Base-by-base conservation (phyloP, 768 basidiomycete species). In the Agrocybe chaxingu region DNA sequence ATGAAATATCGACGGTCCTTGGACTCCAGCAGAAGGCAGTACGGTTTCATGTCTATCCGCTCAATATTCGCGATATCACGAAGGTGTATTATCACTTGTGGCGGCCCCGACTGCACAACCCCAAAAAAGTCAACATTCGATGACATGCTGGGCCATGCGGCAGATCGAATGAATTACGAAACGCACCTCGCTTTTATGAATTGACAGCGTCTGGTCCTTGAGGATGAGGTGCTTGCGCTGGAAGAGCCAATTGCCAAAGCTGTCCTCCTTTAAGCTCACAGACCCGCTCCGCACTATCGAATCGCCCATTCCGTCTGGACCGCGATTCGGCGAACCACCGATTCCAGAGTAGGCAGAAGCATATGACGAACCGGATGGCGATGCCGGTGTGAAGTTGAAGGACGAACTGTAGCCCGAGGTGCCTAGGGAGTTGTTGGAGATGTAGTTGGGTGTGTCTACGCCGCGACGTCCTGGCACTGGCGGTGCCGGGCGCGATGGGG, bases 131-230 rank as follows among this genome's bases (percentile, higher is more conserved):
- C 42, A 48, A 34, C 36, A 47, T 33, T 42, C 45, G 29, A 35
- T 18, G 30, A 48, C 48, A 47, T 19, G 36, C 34, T 11, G 19
- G 7, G 36, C 24, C 32, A 49, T 36, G 29, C 47, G 42, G 40
- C 33, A 38, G 50, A 43, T 8, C 12, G 19, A 11, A 39, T 32
- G 9, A 39, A 46, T 18, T 54, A 45, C 18, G 8, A 9, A 3
- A 64, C 89, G 59, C 62, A 94, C 95, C 80, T 98, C 96, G 59
- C 81, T 90, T 76, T 94, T 98, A 64, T 93, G 91, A 50, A 98
- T 81, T 13, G 80, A 77, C 42, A 99, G 67, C 7, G 84, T 75
- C 58, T 84, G 78, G 43, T 93, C 92, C 61, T 82, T 88, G 54
- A 99, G 75, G 4, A 96, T 78, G 49, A 98, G 71, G 87, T 89